phyloP scores from a whole-genome alignment of 305 asterid species.

The Rubia peregrina region DNA sequence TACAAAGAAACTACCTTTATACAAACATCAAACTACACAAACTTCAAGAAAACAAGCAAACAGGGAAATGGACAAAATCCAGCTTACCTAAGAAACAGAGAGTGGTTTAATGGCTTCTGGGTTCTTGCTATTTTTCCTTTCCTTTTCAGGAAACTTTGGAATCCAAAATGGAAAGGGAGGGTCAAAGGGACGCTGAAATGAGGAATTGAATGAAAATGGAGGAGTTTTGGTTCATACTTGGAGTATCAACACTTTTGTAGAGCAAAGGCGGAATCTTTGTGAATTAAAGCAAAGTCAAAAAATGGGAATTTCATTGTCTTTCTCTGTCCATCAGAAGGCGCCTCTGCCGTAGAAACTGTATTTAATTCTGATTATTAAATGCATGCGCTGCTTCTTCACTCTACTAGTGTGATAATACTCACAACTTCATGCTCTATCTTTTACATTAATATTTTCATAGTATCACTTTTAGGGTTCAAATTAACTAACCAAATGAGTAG shows the following conservation, averaged over 20 bases:
- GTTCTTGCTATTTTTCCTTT: background rate
- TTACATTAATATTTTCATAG: too few relatives aligned
- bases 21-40: background rate
- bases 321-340: constrained; percentile 1
- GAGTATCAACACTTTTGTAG: background rate
- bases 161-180: background rate
- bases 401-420: background rate
- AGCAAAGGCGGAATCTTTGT: constrained; percentile 9
- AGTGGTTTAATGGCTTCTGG: constrained; percentile 3
- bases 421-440: too few relatives aligned
- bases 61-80: background rate
- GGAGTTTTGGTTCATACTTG: constrained; percentile 3
- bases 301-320: background rate
- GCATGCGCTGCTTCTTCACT: background rate
- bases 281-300: constrained; percentile 2
- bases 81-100: constrained; percentile 8
- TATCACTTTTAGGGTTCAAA: too few relatives aligned
- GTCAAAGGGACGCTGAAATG: constrained; percentile 2
- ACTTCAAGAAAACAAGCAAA: background rate
- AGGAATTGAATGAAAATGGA: background rate
- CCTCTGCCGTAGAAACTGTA: background rate
- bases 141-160: background rate
- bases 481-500: too few relatives aligned
- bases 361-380: background rate
- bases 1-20: background rate